Evolutionary conservation across 2,329 filamentous ascomycete genomes (phyloP), one percentile per base, ranked within the genome.

Genomic region (Ceratocystis huliohia): DNA sequence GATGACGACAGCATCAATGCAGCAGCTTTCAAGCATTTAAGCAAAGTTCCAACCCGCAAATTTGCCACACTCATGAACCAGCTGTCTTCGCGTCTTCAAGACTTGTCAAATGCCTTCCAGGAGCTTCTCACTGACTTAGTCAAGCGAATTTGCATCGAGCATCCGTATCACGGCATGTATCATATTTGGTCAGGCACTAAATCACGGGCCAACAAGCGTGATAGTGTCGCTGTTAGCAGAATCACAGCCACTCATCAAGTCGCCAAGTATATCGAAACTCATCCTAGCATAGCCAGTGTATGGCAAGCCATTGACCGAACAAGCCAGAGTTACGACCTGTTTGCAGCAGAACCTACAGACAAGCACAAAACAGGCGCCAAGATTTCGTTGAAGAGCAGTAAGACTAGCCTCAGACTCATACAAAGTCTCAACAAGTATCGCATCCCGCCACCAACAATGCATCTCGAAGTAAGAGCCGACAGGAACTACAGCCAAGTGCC

Each of bases 151-250:
- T 97, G 93, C 73, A 80, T 83, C 10, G 91, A 99, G 67, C 94
- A 99, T 75, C 95, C 94, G 0, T 96, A 92, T 74, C 95, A 99
- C 73, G 91, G 91, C 62, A 93, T 97, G 86, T 96, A 99, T 74
- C 92, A 97, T 71, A 90, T 99, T 53, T 96, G 93, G 79, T 89
- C 92, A 1, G 87, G 88, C 25, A 86, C 84, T 57, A 88, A 86
- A 71, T 85, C 83, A 64, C 87, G 85, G 68, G 82, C 82, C 63
- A 85, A 87, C 71, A 80, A 80, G 64, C 86, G 88, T 70, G 93
- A 96, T 70, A 84, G 88, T 50, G 83, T 88, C 2, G 88, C 89
- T 0, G 78, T 86, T 22, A 87, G 88, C 3, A 86, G 94, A 62
- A 85, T 88, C 71, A 81, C 80, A 69, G 91, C 92, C 15, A 91